Conservation (phyloP, 2,329 filamentous ascomycete genomes). For the Hymenoscyphus infarciens region DNA sequence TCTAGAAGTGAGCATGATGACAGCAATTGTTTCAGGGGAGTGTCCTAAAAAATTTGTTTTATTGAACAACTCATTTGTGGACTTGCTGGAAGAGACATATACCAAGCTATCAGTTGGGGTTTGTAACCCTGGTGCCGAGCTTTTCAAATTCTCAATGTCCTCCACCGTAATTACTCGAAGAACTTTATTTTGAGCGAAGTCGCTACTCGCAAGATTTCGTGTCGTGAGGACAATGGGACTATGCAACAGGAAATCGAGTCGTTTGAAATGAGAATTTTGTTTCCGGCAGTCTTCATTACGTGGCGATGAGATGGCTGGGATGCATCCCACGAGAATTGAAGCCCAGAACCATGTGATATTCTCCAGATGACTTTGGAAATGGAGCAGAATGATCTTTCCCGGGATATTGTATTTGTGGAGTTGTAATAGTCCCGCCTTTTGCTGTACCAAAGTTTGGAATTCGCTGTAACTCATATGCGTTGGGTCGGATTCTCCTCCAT, state of each 20-base stretch:
- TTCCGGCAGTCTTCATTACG: not conserved
- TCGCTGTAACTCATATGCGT: not conserved
- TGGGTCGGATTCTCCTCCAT: not conserved
- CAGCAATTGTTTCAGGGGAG: not conserved
- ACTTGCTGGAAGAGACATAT: not conserved
- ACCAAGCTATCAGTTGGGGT: not conserved
- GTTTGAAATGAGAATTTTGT: not conserved
- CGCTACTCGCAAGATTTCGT: not conserved
- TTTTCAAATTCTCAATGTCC: not conserved
- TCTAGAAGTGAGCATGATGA: not conserved
- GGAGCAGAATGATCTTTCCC: not conserved
- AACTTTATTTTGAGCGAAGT: not conserved
- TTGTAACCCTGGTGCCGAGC: not conserved
- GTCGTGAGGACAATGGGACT: not conserved
- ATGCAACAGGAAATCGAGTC: not conserved
- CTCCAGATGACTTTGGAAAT: not conserved
- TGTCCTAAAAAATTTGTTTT: not conserved
- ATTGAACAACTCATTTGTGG: not conserved
- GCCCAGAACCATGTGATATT: not conserved
- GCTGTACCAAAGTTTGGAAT: not conserved
- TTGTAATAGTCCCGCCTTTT: not conserved
- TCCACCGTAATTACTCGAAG: not conserved
- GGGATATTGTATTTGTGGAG: not conserved
- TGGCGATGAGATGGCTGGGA: not conserved
- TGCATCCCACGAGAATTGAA: not conserved